Conservation (phyloP, 495 filamentous ascomycete species). For the Talaromyces borbonicus region DNA sequence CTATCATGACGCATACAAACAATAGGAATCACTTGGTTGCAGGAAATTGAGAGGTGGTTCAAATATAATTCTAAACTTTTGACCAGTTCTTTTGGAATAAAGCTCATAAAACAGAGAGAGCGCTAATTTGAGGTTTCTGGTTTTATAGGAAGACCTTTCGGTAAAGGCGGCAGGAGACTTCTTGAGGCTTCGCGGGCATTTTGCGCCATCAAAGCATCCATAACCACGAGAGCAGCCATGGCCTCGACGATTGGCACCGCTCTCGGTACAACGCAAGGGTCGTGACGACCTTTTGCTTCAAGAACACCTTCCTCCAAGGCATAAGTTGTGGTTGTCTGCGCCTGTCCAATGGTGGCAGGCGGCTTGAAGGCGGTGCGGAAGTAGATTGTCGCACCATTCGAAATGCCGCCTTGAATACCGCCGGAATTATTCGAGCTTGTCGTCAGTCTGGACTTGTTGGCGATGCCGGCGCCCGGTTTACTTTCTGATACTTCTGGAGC, state of each 20-base stretch:
- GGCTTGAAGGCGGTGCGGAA: constrained; percentile 96
- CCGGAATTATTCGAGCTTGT: constrained; percentile 96
- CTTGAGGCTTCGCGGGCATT: constrained; percentile 50
- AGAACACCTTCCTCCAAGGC: constrained; percentile 63
- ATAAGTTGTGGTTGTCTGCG: constrained; percentile 78
- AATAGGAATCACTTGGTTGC: too few species aligned
- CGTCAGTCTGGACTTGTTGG: constrained; percentile 49
- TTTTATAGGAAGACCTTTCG: constrained; percentile 28
- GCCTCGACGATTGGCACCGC: constrained; percentile 95
- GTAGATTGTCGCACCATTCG: constrained; percentile 89
- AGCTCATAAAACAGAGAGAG: too few species aligned
- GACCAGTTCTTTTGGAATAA: too few species aligned
- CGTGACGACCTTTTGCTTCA: constrained; percentile 91
- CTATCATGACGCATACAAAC: too few species aligned
- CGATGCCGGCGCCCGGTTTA: constrained; percentile 18
- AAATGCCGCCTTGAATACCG: constrained; percentile 94
- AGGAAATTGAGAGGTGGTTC: too few species aligned
- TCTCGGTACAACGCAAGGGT: constrained; percentile 89
- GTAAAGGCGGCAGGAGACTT: constrained; percentile 30
- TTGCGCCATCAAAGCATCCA: constrained; percentile 88
- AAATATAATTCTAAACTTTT: too few species aligned
- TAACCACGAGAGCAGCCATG: constrained; percentile 85
- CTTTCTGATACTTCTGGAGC: constrained; percentile 34
- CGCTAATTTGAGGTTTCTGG: constrained; percentile 9
- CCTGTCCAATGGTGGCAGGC: constrained; percentile 88